Conservation (phyloP, 2,329 filamentous ascomycete species). For the Coniochaeta hoffmannii region DNA sequence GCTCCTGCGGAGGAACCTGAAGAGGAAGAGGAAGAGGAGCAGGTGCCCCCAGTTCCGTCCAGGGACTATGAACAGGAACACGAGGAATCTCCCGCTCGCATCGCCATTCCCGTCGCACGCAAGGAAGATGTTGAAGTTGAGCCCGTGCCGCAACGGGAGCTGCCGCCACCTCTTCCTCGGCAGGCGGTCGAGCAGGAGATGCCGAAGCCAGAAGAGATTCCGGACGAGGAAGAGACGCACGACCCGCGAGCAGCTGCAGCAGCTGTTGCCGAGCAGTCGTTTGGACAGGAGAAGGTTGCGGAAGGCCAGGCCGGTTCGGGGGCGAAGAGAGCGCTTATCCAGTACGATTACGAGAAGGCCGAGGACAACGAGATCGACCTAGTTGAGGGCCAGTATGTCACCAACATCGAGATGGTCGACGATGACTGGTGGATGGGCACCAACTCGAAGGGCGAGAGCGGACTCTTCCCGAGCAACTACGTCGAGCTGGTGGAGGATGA, state of each 20-base stretch:
- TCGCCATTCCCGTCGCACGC: slow-evolving; percentile 78
- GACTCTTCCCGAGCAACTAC: slow-evolving; percentile 95
- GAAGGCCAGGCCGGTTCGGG: slow-evolving; percentile 25
- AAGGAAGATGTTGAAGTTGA: slow-evolving; percentile 46
- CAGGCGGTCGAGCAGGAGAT: slow-evolving; percentile 46
- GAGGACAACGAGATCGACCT: slow-evolving; percentile 96
- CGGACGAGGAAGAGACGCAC: slow-evolving; percentile 55
- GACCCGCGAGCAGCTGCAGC: slow-evolving; percentile 53
- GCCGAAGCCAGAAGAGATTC: slow-evolving; percentile 56
- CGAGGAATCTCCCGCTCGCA: slow-evolving; percentile 68
- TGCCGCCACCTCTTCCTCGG: slow-evolving; percentile 54
- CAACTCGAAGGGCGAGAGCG: slow-evolving; percentile 75
- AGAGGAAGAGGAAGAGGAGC: slow-evolving; percentile 39
- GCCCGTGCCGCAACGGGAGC: slow-evolving; percentile 38
- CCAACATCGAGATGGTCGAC: slow-evolving; percentile 93
- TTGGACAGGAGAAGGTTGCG: slow-evolving; percentile 29
- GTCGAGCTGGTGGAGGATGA: slow-evolving; percentile 74
- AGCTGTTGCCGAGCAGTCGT: slow-evolving; percentile 41
- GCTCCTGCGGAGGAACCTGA: slow-evolving; percentile 48
- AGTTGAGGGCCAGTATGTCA: slow-evolving; percentile 79
- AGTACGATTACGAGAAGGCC: slow-evolving; percentile 96
- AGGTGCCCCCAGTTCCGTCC: slow-evolving; percentile 26
- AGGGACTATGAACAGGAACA: slow-evolving; percentile 33
- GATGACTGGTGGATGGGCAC: slow-evolving; percentile 99
- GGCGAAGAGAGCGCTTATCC: slow-evolving; percentile 66